phyloP scores from a whole-genome alignment of 495 filamentous ascomycete genomes.

The Opeltia flavorubescens region DNA sequence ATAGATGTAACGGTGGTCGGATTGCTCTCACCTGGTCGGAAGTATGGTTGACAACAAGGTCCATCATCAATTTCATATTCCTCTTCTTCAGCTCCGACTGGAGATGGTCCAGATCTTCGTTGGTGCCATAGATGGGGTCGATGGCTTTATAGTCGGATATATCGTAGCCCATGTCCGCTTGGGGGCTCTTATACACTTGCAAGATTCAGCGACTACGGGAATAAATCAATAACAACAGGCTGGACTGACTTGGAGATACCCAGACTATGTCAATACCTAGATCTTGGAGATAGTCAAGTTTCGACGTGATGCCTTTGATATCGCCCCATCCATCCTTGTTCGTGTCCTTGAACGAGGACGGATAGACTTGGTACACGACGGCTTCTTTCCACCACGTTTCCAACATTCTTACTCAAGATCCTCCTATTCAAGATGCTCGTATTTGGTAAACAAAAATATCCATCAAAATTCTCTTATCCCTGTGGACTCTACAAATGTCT shows the following conservation, averaged over 20 bases:
- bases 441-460: too few species aligned
- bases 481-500: neutral
- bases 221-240: neutral
- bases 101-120: conserved; percentile 38
- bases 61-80: conserved; percentile 39
- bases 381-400: conserved; percentile 20
- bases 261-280: conserved; percentile 50
- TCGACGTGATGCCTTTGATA: conserved; percentile 45
- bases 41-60: conserved; percentile 48
- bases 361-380: conserved; percentile 34
- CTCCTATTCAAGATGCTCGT: too few species aligned
- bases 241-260: conserved; percentile 36
- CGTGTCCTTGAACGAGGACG: conserved; percentile 46
- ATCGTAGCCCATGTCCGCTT: conserved; percentile 39
- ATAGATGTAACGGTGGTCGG: neutral
- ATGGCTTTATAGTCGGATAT: conserved; percentile 44
- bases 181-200: conserved; percentile 6
- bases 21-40: conserved; percentile 23
- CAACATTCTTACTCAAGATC: conserved; percentile 3
- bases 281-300: conserved; percentile 43
- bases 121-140: conserved; percentile 38
- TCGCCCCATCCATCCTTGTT: conserved; percentile 52
- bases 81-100: conserved; percentile 33
- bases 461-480: neutral
- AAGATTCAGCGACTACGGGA: neutral